These are phyloP conservation scores for Arthromyces matolae DNA, from an alignment of 768 basidiomycete species.

Conservation along the genomic window DNA sequence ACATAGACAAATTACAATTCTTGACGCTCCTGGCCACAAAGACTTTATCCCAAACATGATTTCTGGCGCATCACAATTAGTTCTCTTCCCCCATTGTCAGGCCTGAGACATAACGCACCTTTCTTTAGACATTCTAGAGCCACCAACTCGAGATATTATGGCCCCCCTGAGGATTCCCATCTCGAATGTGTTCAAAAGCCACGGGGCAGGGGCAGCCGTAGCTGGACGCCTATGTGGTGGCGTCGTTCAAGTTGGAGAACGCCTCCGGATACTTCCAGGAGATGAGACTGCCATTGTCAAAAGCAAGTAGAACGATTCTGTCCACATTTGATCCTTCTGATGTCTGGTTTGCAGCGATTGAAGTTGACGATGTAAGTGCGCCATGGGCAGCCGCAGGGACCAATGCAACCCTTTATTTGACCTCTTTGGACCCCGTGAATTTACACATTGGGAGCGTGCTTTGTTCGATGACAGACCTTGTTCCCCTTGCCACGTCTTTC, in stretches of 20 bases:
- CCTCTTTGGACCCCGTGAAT: conserved; percentile 80
- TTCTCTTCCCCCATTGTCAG: conserved; percentile 90
- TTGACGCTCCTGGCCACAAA: conserved; percentile 95
- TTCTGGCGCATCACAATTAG: conserved; percentile 95
- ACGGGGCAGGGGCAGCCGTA: conserved; percentile 72
- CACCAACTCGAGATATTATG: conserved; percentile 73
- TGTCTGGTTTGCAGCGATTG: conserved; percentile 59
- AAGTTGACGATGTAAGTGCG: conserved; percentile 70
- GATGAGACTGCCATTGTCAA: conserved; percentile 85
- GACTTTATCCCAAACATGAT: conserved; percentile 99
- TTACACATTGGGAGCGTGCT: conserved; percentile 86
- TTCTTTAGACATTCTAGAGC: conserved; percentile 67
- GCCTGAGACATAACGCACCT: no score
- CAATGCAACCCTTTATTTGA: conserved; percentile 83
- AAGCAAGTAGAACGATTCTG: conserved; percentile 35
- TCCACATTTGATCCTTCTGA: neutral
- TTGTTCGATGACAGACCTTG: conserved; percentile 66
- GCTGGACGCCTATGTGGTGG: conserved; percentile 85
- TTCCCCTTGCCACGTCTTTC: conserved; percentile 76
- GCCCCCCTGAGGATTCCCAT: conserved; percentile 83
- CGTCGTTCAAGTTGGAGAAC: conserved; percentile 89
- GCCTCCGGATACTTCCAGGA: conserved; percentile 82
- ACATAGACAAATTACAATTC: conserved; percentile 79
- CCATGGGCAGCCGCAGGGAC: conserved; percentile 90
- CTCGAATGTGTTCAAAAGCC: conserved; percentile 92